Evolutionary conservation across 805 yeast genomes (phyloP), one percentile per base, ranked within the genome.

Genomic region (Wickerhamiella parazyma): DNA sequence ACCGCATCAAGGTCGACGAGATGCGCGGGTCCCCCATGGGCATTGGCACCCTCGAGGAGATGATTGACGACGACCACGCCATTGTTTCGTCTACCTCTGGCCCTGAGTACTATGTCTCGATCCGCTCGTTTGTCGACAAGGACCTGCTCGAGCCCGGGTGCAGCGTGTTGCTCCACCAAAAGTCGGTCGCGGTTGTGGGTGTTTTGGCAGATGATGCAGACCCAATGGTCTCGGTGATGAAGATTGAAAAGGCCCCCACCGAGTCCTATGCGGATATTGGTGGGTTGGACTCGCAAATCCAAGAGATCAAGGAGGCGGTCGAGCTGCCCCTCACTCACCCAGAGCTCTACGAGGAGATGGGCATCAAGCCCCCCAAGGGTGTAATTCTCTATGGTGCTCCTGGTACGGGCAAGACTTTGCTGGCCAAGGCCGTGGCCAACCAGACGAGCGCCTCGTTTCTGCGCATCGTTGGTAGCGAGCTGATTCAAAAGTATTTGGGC

Each of bases 51-150:
- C 70, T 91, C 56, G 98, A 91, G 61, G 98, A 91, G 67, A 84
- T 91, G 49, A 84, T 91, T 53, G 98, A 91, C 59, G 98, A 91
- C 63, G 98, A 91, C 60, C 98, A 91, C 64, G 98, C 98, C 16
- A 91, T 91, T 68, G 96, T 91, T 36, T 85, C 95, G 38, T 78
- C 93, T 43, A 78, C 93, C 6, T 85, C 95, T 10, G 96, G 97
- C 18, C 94, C 97, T 6, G 98, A 91, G 65, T 91, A 87, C 64
- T 91, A 91, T 60, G 98, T 91, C 28, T 80, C 95, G 5, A 91
- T 91, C 53, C 69, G 93, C 65, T 84, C 95, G 9, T 91, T 91
- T 69, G 98, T 91, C 14, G 98, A 91, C 63, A 91, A 91, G 65
- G 96, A 91, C 45, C 67, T 89, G 48, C 68, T 91, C 49, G 97